Evolutionary conservation across 1,284 basidiomycete species (phyloP).

Genomic region (Volvariella surrecta): DNA sequence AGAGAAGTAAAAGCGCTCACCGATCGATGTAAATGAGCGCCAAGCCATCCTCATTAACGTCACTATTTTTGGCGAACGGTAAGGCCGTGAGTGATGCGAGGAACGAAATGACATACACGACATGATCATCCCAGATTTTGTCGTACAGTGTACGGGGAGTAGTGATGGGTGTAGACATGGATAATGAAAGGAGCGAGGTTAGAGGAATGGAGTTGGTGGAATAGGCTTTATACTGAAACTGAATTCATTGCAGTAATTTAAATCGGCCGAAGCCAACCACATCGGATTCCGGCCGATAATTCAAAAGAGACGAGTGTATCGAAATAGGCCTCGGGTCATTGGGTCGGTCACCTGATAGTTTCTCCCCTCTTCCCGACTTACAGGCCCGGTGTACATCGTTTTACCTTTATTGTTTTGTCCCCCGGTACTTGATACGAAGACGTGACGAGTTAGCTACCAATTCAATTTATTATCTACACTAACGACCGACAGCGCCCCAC

Average conservation of each 20-base stretch:
- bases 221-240: slow-evolving; percentile 1
- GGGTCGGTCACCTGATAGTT: too few relatives aligned
- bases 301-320: too few relatives aligned
- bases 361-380: too few relatives aligned
- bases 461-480: background rate
- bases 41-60: slow-evolving; percentile 74
- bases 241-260: too few relatives aligned
- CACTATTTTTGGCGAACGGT: slow-evolving; percentile 29
- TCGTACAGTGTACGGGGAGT: slow-evolving; percentile 85
- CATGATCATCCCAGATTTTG: slow-evolving; percentile 95
- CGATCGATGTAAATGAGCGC: slow-evolving; percentile 91
- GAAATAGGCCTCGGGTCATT: too few relatives aligned
- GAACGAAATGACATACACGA: slow-evolving; percentile 54
- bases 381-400: too few relatives aligned
- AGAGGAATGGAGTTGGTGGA: slow-evolving; percentile 2
- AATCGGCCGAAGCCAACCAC: too few relatives aligned
- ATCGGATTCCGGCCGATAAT: too few relatives aligned
- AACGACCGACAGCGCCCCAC: slow-evolving; percentile 19
- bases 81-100: slow-evolving; percentile 1
- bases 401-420: too few relatives aligned
- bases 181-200: slow-evolving; percentile 6
- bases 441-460: too few relatives aligned
- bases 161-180: slow-evolving; percentile 50
- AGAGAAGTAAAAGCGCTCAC: slow-evolving; percentile 29
- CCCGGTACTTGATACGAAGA: too few relatives aligned